These are phyloP conservation scores for Blastobotrys chiropterorum DNA, from an alignment of 805 yeast genomes.

Conservation along the genomic window DNA sequence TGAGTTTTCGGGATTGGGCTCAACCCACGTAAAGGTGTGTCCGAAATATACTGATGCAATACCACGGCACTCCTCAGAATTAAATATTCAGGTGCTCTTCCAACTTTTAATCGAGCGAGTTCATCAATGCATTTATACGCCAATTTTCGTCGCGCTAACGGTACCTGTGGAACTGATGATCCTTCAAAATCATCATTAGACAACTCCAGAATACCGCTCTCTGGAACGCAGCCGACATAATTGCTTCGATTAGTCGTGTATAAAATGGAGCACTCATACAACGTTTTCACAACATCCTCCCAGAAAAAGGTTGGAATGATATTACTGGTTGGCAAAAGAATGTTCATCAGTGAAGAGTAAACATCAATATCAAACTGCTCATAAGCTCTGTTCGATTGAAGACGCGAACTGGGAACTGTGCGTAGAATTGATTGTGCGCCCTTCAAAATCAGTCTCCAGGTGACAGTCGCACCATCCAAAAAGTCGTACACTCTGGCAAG, in stretches of 20 bases:
- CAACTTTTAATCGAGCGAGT: constrained; percentile 37
- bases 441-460: constrained; percentile 30
- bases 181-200: constrained; percentile 37
- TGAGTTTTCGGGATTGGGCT: constrained; percentile 67
- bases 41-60: constrained; percentile 58
- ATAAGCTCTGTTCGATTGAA: constrained; percentile 36
- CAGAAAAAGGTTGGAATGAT: constrained; percentile 32
- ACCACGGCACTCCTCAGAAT: constrained; percentile 54
- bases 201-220: background rate
- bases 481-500: constrained; percentile 29
- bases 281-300: constrained; percentile 38
- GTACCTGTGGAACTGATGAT: constrained; percentile 46
- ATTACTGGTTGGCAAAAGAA: constrained; percentile 38
- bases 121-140: constrained; percentile 53
- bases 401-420: constrained; percentile 13
- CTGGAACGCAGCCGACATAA: background rate
- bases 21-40: constrained; percentile 48
- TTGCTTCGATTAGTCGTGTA: background rate
- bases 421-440: constrained; percentile 24
- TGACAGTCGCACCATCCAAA: constrained; percentile 8
- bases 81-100: constrained; percentile 29
- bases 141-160: constrained; percentile 41
- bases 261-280: constrained; percentile 29
- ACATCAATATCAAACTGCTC: constrained; percentile 44
- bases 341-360: constrained; percentile 37